Conservation (phyloP, 352 stramenopile genomes). For the Phytophthora ohioensis region DNA sequence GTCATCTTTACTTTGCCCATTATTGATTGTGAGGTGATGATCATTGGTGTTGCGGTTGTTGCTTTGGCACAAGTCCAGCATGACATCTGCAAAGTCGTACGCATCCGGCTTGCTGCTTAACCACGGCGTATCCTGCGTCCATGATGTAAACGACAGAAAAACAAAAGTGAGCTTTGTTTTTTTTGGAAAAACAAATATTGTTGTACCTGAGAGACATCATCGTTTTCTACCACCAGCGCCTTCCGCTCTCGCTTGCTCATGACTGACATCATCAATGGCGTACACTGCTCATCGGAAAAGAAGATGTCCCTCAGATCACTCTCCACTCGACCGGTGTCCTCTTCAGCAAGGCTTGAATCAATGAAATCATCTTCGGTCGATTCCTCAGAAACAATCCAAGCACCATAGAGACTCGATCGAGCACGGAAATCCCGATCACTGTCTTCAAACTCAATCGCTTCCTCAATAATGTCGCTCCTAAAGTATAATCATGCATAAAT, state of each 20-base stretch:
- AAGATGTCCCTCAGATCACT: slow-evolving; percentile 36
- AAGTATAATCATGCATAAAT: background rate
- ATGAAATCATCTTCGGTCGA: background rate
- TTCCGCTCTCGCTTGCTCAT: background rate
- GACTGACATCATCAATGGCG: background rate
- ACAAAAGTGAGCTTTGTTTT: background rate
- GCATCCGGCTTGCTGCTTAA: slow-evolving; percentile 45
- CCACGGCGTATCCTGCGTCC: slow-evolving; percentile 25
- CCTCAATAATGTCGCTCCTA: background rate
- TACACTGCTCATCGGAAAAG: slow-evolving; percentile 17
- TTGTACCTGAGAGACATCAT: slow-evolving; percentile 16
- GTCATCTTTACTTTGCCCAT: background rate
- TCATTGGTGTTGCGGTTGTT: background rate
- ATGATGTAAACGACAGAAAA: background rate
- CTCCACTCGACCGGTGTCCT: background rate
- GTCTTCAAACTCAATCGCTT: background rate
- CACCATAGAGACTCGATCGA: background rate
- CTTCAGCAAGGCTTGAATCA: background rate
- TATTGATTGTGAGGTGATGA: background rate
- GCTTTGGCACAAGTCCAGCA: slow-evolving; percentile 28
- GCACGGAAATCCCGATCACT: background rate
- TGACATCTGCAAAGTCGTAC: slow-evolving; percentile 32
- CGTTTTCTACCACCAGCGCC: background rate
- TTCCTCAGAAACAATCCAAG: background rate
- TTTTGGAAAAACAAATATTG: background rate